Conservation (phyloP, 768 basidiomycete species). For the Rhizopogon vesiculosus region DNA sequence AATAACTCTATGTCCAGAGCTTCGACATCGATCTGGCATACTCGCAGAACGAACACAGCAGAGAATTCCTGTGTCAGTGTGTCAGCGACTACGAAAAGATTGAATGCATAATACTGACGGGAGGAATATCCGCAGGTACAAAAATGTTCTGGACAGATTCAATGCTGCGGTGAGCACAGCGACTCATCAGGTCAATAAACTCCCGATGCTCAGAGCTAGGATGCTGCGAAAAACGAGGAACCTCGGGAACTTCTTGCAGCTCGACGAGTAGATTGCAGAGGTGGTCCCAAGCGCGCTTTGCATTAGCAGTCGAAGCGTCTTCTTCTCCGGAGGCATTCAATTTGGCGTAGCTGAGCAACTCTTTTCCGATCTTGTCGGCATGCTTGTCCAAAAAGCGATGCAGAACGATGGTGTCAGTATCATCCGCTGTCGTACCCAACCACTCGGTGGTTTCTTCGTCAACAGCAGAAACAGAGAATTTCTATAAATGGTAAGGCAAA, state of each 20-base stretch:
- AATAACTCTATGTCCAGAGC: constrained; percentile 74
- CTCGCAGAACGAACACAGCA: constrained; percentile 56
- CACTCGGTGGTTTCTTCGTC: constrained; percentile 69
- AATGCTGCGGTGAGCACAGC: constrained; percentile 55
- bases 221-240: constrained; percentile 52
- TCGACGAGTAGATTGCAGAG: constrained; percentile 79
- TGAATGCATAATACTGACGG: constrained; percentile 29
- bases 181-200: constrained; percentile 62
- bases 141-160: constrained; percentile 66
- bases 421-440: constrained; percentile 73
- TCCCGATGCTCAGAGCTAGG: constrained; percentile 52
- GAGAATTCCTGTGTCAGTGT: constrained; percentile 30
- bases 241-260: constrained; percentile 63
- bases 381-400: constrained; percentile 84
- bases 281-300: constrained; percentile 82
- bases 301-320: constrained; percentile 48
- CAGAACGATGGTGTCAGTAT: constrained; percentile 77
- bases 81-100: background rate
- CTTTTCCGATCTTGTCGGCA: constrained; percentile 84
- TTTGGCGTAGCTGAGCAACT: constrained; percentile 69
- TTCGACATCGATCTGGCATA: constrained; percentile 74
- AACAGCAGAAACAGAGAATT: constrained; percentile 36
- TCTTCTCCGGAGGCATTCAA: constrained; percentile 43
- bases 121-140: constrained; percentile 43
- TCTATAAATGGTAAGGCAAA: constrained; percentile 23